A percentile compares a stretch with the other conserved stretches of the same genome.
phyloP scores from a whole-genome alignment of 2,329 filamentous ascomycete species.

The Ilyonectria sp. region DNA sequence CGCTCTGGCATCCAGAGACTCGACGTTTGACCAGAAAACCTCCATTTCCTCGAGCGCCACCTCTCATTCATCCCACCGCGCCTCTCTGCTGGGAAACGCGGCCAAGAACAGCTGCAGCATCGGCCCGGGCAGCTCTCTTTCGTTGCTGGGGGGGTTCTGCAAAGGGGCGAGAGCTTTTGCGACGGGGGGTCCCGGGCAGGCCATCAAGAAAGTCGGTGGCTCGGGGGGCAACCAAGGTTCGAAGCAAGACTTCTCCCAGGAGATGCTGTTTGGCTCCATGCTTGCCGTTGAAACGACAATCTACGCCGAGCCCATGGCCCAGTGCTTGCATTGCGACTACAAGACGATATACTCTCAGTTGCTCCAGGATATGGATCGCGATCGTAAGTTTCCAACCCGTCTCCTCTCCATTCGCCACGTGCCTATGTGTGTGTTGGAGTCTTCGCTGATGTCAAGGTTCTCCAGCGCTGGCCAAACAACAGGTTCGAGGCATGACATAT shows the following conservation, averaged over 20 bases:
- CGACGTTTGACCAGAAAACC: constrained; percentile 3
- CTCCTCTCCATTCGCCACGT: not conserved
- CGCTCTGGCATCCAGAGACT: not conserved
- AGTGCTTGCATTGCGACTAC: constrained; percentile 48
- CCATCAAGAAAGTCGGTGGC: constrained; percentile 52
- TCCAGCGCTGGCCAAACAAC: constrained; percentile 53
- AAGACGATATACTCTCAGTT: constrained; percentile 50
- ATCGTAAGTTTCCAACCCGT: constrained; percentile 41
- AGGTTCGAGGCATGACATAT: constrained; percentile 54
- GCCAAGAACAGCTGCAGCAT: constrained; percentile 36
- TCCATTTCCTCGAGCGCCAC: constrained; percentile 12
- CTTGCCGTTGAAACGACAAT: constrained; percentile 32
- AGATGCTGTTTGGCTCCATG: constrained; percentile 26
- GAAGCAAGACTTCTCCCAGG: constrained; percentile 13
- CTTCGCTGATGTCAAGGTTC: not conserved
- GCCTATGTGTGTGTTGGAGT: not conserved
- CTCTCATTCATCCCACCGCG: constrained; percentile 9
- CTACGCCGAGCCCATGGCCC: constrained; percentile 39
- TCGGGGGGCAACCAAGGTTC: constrained; percentile 1
- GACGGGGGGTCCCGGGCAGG: constrained; percentile 53
- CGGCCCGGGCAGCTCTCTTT: constrained; percentile 54
- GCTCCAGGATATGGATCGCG: constrained; percentile 48
- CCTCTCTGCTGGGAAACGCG: constrained; percentile 2
- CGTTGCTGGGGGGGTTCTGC: constrained; percentile 56
- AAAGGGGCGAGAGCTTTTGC: constrained; percentile 56